Evolutionary conservation across 441 rosid genomes (phyloP), one percentile per base, ranked within the genome.

Genomic region (Geranium incanum): DNA sequence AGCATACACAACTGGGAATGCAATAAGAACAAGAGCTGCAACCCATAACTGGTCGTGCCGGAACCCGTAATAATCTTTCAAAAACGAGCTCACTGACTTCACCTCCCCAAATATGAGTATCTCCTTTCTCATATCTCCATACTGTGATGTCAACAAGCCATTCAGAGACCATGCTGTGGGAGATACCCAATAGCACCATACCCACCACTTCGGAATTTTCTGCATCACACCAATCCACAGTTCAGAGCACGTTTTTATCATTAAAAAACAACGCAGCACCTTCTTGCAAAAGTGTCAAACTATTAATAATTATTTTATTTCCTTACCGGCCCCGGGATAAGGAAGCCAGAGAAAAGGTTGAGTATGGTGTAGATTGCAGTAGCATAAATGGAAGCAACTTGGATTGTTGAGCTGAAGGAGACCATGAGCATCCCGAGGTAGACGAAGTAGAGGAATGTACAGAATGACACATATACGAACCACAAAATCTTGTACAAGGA

Each of bases 151-250:
- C 52, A 89, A 72, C 75, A 86, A 65, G 0, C 83, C 90, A 57
- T 85, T 83, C 72, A 91, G 78, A 4, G 80, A 72, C 97, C 93
- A 91, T 38, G 92, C 87, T 0, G 90, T 83, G 0, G 93, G 93
- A 57, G 82, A 75, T 9, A 82, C 0, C 67, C 84, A 88, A 28
- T 87, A 85, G 74, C 80, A 71, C 92, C 95, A 88, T 6, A 86
- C 65, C 95, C 93, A 91, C 88, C 95, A 86, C 62, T 75, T 82
- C 1, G 95, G 95, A 12, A 88, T 88, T 9, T 71, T 75, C 93
- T 85, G 86, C 81, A 28, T 28, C 33, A 28, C 33, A 28, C 33
- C 33, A 28, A 28, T 28, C 33, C 33, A 28, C 33, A 28, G 33
- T 28, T 28, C 33, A 28, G 33, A 28, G 33, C 3, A 28, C 33